Conservation (phyloP, 1,139 yeast genomes). For the Pichia sp. region DNA sequence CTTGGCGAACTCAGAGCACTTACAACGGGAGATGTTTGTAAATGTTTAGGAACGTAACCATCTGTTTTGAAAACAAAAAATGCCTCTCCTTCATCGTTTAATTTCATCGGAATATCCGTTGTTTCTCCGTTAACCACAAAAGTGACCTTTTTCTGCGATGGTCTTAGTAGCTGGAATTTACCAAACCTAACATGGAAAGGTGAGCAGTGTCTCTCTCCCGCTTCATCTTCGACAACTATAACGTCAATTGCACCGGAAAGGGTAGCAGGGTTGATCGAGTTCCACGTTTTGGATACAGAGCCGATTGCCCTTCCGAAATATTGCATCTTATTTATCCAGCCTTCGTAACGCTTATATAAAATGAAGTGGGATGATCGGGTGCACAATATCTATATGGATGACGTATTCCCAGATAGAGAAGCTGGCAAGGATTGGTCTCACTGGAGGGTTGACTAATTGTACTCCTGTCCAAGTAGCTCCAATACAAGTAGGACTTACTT, state of each 20-base stretch:
- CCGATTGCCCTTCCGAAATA: slow-evolving; percentile 95
- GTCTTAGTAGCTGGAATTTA: slow-evolving; percentile 83
- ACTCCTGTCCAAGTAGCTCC: not conserved
- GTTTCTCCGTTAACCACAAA: slow-evolving; percentile 77
- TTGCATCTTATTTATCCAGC: slow-evolving; percentile 54
- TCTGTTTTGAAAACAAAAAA: slow-evolving; percentile 91
- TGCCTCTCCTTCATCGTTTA: slow-evolving; percentile 98
- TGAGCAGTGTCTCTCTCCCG: slow-evolving; percentile 79
- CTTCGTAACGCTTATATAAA: not conserved
- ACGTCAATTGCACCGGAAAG: slow-evolving; percentile 96
- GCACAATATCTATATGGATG: not conserved
- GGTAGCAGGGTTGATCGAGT: slow-evolving; percentile 93
- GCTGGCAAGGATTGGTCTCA: not conserved
- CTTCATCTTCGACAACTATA: slow-evolving; percentile 89
- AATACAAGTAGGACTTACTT: not conserved
- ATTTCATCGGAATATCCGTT: slow-evolving; percentile 87
- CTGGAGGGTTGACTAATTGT: not conserved
- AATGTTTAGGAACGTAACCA: slow-evolving; percentile 65
- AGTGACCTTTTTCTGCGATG: slow-evolving; percentile 94
- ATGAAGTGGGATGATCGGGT: not conserved
- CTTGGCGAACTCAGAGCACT: slow-evolving; percentile 75
- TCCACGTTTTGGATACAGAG: slow-evolving; percentile 94
- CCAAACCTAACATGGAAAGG: slow-evolving; percentile 98
- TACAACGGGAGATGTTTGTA: slow-evolving; percentile 87
- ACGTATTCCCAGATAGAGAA: not conserved